Evolutionary conservation across 495 filamentous ascomycete species (phyloP).

Genomic region (Aspergillus diversus): DNA sequence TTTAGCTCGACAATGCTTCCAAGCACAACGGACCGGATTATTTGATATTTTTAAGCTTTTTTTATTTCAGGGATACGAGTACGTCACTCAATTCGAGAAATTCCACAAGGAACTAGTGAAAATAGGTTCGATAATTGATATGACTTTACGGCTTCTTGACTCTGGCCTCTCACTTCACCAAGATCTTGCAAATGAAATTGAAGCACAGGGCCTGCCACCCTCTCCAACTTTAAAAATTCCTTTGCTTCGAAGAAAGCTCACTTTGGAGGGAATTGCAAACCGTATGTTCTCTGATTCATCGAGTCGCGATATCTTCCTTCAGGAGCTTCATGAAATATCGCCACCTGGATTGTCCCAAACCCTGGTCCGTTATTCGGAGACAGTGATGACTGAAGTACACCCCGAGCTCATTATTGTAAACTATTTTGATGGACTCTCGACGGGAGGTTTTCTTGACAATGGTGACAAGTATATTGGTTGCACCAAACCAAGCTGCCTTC

Average conservation of each 20-base stretch:
- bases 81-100: neutral
- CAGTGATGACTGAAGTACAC: neutral
- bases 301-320: neutral
- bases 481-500: neutral
- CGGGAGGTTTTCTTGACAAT: neutral
- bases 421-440: neutral
- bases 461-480: conserved; percentile 1
- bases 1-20: neutral
- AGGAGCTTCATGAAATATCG: neutral
- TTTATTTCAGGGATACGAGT: neutral
- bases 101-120: neutral
- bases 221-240: neutral
- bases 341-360: neutral
- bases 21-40: neutral
- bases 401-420: neutral
- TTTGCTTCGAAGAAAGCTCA: neutral
- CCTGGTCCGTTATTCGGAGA: neutral
- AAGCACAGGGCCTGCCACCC: neutral
- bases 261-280: neutral
- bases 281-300: neutral
- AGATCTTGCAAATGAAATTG: neutral
- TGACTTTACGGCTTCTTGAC: neutral
- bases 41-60: neutral
- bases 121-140: neutral
- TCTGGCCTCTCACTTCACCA: neutral